Evolutionary conservation across 805 yeast genomes (phyloP).

Genomic region (Huiozyma sinensis): DNA sequence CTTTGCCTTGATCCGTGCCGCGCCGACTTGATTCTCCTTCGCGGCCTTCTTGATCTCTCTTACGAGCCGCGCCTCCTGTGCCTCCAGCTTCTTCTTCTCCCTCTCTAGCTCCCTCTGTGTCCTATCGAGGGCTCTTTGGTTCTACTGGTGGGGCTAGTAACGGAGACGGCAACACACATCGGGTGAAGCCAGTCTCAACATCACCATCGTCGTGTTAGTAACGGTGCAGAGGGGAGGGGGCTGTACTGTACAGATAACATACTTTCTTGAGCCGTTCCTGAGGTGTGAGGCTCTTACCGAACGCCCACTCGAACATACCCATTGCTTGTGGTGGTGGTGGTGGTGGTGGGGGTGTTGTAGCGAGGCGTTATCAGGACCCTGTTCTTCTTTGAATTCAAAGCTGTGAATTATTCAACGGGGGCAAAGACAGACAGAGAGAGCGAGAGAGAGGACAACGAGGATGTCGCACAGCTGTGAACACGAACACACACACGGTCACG

Average conservation of each 20-base stretch:
- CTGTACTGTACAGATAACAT: conserved; percentile 10
- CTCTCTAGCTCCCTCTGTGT: conserved; percentile 90
- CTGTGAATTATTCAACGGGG: not conserved
- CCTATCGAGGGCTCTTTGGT: conserved; percentile 88
- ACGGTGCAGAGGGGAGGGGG: not conserved
- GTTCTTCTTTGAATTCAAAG: too few relatives aligned
- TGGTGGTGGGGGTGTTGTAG: not conserved
- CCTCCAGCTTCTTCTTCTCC: conserved; percentile 76
- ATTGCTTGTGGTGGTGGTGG: conserved; percentile 21
- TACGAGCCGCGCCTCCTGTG: conserved; percentile 82
- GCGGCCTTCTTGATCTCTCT: conserved; percentile 86
- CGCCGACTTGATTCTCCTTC: conserved; percentile 75
- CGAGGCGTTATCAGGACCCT: too few relatives aligned
- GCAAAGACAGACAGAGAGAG: not conserved
- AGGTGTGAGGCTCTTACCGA: conserved; percentile 88
- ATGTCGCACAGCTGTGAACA: conserved; percentile 28
- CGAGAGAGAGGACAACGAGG: not conserved
- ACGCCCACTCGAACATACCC: conserved; percentile 85
- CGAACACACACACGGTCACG: conserved; percentile 27
- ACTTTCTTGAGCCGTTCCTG: conserved; percentile 83
- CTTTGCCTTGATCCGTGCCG: conserved; percentile 91
- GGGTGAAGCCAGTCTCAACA: too few relatives aligned
- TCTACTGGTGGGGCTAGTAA: conserved; percentile 29
- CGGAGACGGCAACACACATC: not conserved
- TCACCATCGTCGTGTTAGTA: not conserved